Evolutionary conservation across 345 rosid genomes (phyloP).

Genomic region (Schrenkiella parvula): DNA sequence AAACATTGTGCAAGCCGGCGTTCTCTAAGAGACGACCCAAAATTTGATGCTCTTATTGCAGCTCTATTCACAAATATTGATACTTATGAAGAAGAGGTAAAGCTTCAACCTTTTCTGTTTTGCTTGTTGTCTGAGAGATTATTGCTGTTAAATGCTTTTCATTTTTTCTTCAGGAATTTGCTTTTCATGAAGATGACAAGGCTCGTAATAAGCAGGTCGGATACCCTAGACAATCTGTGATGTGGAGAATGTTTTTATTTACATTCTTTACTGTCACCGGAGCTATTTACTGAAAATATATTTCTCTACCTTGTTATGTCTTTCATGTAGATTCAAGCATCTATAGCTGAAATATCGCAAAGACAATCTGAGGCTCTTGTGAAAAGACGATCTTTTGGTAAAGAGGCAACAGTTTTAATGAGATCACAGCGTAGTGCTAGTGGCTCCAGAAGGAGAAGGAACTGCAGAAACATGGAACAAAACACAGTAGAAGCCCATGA

Average conservation of each 20-base stretch:
- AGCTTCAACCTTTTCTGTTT: neutral
- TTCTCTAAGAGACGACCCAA: slow-evolving; percentile 79
- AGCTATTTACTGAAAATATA: neutral
- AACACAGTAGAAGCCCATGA: slow-evolving; percentile 63
- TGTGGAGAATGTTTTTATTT: slow-evolving; percentile 6
- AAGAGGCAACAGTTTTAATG: slow-evolving; percentile 47
- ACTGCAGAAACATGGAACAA: slow-evolving; percentile 50
- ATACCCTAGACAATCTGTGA: neutral
- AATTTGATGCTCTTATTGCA: slow-evolving; percentile 71
- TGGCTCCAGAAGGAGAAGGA: slow-evolving; percentile 58
- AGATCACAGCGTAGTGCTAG: slow-evolving; percentile 58
- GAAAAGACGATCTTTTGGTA: slow-evolving; percentile 64
- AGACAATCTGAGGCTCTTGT: slow-evolving; percentile 85
- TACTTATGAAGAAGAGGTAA: slow-evolving; percentile 70
- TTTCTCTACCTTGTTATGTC: neutral
- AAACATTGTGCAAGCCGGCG: slow-evolving; percentile 80
- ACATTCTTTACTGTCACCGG: neutral
- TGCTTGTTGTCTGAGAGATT: neutral
- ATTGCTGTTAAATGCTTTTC: slow-evolving; percentile 6
- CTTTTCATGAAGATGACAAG: slow-evolving; percentile 90
- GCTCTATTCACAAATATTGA: slow-evolving; percentile 64
- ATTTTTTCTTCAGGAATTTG: slow-evolving; percentile 59
- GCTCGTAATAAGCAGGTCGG: slow-evolving; percentile 87
- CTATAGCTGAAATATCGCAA: slow-evolving; percentile 84
- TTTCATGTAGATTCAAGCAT: slow-evolving; percentile 81